phyloP scores from a whole-genome alignment of 768 basidiomycete species.

The Tephrocybe sp. region DNA sequence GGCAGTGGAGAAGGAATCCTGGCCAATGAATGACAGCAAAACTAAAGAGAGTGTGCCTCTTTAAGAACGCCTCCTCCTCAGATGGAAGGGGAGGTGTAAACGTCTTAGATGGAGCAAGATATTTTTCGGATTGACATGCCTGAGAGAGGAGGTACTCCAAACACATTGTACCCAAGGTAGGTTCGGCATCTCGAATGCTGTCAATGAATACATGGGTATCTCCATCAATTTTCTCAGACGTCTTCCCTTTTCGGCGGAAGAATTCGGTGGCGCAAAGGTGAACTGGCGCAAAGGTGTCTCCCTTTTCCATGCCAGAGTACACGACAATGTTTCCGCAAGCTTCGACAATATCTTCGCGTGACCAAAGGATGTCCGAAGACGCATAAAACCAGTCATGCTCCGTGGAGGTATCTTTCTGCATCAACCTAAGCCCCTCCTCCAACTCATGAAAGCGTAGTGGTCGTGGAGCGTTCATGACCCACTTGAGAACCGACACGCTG shows the following conservation, averaged over 20 bases:
- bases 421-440: conserved; percentile 6
- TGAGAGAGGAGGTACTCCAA: background rate
- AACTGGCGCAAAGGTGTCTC: conserved; percentile 1
- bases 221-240: too few species aligned
- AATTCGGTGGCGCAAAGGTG: too few species aligned
- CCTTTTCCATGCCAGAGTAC: background rate
- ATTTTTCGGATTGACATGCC: background rate
- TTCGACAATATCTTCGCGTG: conserved; percentile 10
- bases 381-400: background rate
- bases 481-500: conserved; percentile 2
- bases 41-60: background rate
- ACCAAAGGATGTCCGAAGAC: conserved; percentile 5
- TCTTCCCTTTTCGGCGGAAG: too few species aligned
- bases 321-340: conserved; percentile 9
- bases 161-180: background rate
- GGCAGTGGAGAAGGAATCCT: background rate
- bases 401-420: background rate
- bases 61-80: background rate
- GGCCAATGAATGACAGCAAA: conserved; percentile 6
- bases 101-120: background rate
- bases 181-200: background rate
- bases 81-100: background rate
- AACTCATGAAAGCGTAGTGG: conserved; percentile 3
- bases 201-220: background rate
- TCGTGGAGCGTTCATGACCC: conserved; percentile 4